A percentile compares a stretch with the other conserved stretches of the same genome.
phyloP scores from a whole-genome alignment of 306 rosid genomes.

The Ormosia semicastrata region DNA sequence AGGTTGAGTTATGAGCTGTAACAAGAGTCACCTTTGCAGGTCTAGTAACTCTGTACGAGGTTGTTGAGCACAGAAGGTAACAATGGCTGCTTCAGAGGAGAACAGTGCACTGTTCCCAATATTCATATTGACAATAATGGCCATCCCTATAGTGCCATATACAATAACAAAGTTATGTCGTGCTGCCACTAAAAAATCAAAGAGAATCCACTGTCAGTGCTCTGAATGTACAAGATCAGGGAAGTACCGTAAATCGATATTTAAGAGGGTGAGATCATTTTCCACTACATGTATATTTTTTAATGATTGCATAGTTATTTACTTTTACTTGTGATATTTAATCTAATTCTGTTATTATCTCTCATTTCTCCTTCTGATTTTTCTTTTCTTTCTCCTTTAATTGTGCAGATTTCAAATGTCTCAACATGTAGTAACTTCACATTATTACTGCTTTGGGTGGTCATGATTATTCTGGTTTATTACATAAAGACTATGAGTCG shows the following conservation, averaged over 20 bases:
- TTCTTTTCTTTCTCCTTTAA: background rate
- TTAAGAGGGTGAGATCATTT: conserved; percentile 64
- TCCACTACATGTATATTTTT: background rate
- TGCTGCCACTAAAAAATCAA: conserved; percentile 76
- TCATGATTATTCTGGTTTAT: conserved; percentile 81
- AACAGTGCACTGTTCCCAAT: conserved; percentile 88
- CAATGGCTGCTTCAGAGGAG: conserved; percentile 93
- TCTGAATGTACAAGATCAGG: conserved; percentile 82
- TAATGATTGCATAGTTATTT: background rate
- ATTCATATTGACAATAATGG: conserved; percentile 94
- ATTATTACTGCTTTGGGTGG: conserved; percentile 75
- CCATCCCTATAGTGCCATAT: conserved; percentile 87
- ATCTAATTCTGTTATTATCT: background rate
- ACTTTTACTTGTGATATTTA: background rate
- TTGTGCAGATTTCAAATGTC: conserved; percentile 83
- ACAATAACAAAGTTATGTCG: conserved; percentile 78
- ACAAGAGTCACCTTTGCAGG: conserved; percentile 31
- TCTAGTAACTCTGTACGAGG: conserved; percentile 23
- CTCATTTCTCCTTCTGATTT: background rate
- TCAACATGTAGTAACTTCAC: conserved; percentile 83
- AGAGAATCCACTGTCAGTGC: conserved; percentile 90
- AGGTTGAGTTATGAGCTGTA: conserved; percentile 12
- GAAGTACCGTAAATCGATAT: conserved; percentile 85
- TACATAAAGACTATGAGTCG: conserved; percentile 80
- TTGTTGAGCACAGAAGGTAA: conserved; percentile 32